Evolutionary conservation across 176 grass and related monocot species (phyloP), one percentile per base, ranked within the genome.

Genomic region (Avena eriantha): DNA sequence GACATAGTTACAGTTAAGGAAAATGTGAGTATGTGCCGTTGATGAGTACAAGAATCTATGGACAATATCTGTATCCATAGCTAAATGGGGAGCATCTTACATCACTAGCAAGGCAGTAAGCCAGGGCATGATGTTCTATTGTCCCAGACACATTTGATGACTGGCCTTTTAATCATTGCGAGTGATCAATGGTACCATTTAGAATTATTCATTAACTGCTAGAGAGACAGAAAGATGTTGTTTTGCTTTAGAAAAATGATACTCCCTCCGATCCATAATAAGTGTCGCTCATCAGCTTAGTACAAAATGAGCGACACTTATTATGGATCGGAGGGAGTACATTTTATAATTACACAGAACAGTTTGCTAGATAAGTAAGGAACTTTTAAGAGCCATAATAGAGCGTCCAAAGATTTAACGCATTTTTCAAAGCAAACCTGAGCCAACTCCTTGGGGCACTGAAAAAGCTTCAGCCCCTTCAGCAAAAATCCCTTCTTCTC

Each of bases 401-500:
- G 21, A 60, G 21, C 21, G 31, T 19, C 66, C 0, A 6, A 24
- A 76, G 24, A 74, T 61, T 60, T 4, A 7, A 80, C 50, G 60
- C 29, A 69, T 88, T 71, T 80, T 46, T 3, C 17, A 55, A 89
- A 65, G 33, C 78, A 93, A 92, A 99, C 97, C 94, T 99, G 84
- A 80, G 97, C 97, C 90, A 96, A 94, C 49, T 99, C 97, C 80
- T 94, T 91, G 51, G 97, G 85, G 83, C 97, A 99, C 19, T 89
- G 84, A 69, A 94, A 96, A 87, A 99, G 92, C 55, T 99, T 99
- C 46, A 99, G 86, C 18, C 97, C 97, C 89, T 96, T 96, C 64
- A 98, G 90, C 84, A 96, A 80, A 91, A 98, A 96, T 18, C 97
- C 97, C 81, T 98, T 98, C 86, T 96, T 98, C 87, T 98, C 94